Conservation (phyloP, 106 monocot species). For the Dactylorhiza incarnata region DNA sequence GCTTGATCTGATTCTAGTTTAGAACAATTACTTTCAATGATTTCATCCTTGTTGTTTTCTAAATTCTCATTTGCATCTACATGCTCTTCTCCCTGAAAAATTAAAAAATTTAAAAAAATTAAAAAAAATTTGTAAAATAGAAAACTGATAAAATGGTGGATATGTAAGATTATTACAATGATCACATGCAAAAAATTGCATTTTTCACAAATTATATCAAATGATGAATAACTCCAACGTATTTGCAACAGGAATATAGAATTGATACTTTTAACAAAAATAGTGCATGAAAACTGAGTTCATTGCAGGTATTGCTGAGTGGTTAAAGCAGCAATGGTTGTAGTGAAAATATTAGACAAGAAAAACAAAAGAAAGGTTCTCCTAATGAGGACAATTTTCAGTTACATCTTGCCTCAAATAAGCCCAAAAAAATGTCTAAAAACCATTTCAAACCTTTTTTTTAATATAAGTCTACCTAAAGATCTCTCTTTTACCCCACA, state of each 20-base stretch:
- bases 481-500: not conserved
- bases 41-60: conserved; percentile 14
- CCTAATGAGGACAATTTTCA: not conserved
- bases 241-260: not conserved
- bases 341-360: not conserved
- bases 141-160: not conserved
- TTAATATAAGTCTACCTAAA: not conserved
- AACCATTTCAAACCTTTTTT: not conserved
- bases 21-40: conserved; percentile 3
- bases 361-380: not conserved
- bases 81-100: conserved; percentile 27
- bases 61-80: conserved; percentile 5
- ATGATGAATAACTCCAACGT: not conserved
- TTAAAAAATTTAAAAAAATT: too few relatives aligned
- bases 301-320: not conserved
- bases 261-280: not conserved
- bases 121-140: not conserved
- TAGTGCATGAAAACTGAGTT: not conserved
- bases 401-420: not conserved
- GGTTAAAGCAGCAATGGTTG: not conserved
- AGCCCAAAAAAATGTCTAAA: not conserved
- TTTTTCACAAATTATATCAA: not conserved
- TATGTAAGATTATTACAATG: not conserved
- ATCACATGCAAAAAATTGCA: not conserved
- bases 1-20: conserved; percentile 18